Evolutionary conservation across 2,329 filamentous ascomycete genomes (phyloP).

Genomic region (Monosporascus sp.): DNA sequence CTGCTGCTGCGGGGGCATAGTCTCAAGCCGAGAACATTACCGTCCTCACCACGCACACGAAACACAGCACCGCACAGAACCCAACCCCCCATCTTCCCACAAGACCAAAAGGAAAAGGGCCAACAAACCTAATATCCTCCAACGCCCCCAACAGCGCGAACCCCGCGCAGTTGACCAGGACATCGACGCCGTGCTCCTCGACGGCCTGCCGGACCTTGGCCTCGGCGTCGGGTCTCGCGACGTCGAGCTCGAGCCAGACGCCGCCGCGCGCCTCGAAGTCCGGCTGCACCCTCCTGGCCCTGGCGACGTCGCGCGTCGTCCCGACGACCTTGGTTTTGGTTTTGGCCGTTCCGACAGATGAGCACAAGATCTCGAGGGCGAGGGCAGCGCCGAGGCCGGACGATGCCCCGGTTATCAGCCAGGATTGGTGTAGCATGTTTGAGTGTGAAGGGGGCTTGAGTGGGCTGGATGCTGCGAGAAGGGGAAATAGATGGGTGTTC

Average conservation of each 20-base stretch:
- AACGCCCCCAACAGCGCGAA: constrained; percentile 5
- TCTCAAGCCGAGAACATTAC: too few relatives aligned
- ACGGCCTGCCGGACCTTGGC: constrained; percentile 3
- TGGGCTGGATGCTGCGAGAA: too few relatives aligned
- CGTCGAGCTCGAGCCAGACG: constrained; percentile 8
- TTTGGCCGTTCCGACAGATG: too few relatives aligned
- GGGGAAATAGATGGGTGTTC: too few relatives aligned
- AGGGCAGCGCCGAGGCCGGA: constrained; percentile 10
- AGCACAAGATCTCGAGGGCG: background rate
- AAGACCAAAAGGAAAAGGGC: background rate
- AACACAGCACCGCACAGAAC: too few relatives aligned
- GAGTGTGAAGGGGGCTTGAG: too few relatives aligned
- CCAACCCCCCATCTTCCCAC: too few relatives aligned
- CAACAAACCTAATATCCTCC: constrained; percentile 8
- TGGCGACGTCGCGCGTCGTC: constrained; percentile 7
- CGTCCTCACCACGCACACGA: too few relatives aligned
- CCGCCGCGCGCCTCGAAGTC: constrained; percentile 8
- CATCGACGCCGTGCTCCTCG: constrained; percentile 6
- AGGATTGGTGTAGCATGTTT: background rate
- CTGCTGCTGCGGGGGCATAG: too few relatives aligned
- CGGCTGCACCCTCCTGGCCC: constrained; percentile 4
- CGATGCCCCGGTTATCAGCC: constrained; percentile 10
- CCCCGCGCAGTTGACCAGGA: constrained; percentile 10
- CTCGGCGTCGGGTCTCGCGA: constrained; percentile 4
- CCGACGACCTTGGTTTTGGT: constrained; percentile 7